A percentile compares a stretch with the other conserved stretches of the same genome.
These are phyloP conservation scores for Raphidocelis subcapitata DNA, from an alignment of 139 green algal species.

Conservation along the genomic window DNA sequence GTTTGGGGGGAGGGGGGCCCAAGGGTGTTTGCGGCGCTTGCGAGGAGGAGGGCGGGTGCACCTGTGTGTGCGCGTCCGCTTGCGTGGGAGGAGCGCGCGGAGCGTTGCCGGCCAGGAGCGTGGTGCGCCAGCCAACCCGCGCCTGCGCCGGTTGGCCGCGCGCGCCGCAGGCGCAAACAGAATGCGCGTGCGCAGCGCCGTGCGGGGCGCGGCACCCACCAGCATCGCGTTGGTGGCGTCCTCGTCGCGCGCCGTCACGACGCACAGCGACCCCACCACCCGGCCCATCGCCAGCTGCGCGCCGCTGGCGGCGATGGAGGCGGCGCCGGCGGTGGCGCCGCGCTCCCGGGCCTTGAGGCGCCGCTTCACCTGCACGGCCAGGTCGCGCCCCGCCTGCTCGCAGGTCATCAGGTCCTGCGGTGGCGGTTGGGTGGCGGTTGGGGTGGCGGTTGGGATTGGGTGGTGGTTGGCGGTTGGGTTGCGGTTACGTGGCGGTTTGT, in stretches of 20 bases:
- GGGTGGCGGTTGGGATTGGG: background rate
- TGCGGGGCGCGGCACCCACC: slow-evolving; percentile 36
- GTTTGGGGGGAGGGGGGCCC: background rate
- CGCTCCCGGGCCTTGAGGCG: slow-evolving; percentile 38
- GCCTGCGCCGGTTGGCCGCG: too few relatives aligned
- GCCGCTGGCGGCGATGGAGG: slow-evolving; percentile 38
- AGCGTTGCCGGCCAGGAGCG: too few relatives aligned
- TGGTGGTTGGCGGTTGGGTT: background rate
- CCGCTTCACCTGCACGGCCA: slow-evolving; percentile 79
- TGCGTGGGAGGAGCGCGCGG: too few relatives aligned
- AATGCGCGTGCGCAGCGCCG: background rate
- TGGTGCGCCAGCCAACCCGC: too few relatives aligned
- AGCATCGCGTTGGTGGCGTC: slow-evolving; percentile 88
- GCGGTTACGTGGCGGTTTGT: too few relatives aligned
- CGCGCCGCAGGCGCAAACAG: too few relatives aligned
- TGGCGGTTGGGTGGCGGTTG: background rate
- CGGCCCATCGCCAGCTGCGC: slow-evolving; percentile 81
- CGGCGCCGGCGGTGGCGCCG: slow-evolving; percentile 15
- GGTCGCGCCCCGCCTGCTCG: slow-evolving; percentile 87
- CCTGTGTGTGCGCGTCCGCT: too few relatives aligned
- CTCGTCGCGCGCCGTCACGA: slow-evolving; percentile 79
- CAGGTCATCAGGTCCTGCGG: slow-evolving; percentile 71
- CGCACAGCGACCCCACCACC: slow-evolving; percentile 89
- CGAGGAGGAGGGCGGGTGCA: too few relatives aligned
- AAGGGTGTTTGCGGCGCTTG: too few relatives aligned